phyloP scores from a whole-genome alignment of 225 moss, liverwort and hornwort genomes.

The Marchantia paleacea region DNA sequence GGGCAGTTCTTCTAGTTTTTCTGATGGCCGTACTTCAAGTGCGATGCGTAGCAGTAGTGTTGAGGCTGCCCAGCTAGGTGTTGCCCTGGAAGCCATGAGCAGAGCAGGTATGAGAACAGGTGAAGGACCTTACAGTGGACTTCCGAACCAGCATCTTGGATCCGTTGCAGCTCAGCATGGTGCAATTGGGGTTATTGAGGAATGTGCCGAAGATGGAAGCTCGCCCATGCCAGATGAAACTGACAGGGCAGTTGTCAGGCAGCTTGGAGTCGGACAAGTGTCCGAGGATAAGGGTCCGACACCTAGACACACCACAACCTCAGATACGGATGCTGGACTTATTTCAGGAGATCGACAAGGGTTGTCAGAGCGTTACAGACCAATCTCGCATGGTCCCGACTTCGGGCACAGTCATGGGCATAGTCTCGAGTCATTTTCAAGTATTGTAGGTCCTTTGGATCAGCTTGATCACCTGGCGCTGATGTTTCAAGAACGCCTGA shows the following conservation, averaged over 20 bases:
- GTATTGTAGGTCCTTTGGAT: conserved; percentile 68
- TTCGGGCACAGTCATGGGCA: conserved; percentile 36
- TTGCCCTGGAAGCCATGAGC: conserved; percentile 53
- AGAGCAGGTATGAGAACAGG: conserved; percentile 54
- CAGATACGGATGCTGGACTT: conserved; percentile 39
- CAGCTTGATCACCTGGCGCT: conserved; percentile 84
- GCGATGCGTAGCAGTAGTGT: conserved; percentile 89
- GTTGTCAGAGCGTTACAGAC: conserved; percentile 37
- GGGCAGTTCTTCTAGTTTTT: conserved; percentile 97
- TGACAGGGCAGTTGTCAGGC: conserved; percentile 23
- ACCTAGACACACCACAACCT: conserved; percentile 22
- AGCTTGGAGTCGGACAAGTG: conserved; percentile 16
- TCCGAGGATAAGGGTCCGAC: conserved; percentile 38
- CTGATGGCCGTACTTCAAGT: conserved; percentile 90
- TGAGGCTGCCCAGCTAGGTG: conserved; percentile 73
- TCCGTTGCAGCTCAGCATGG: conserved; percentile 41
- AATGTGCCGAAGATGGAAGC: conserved; percentile 43
- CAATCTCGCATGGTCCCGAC: conserved; percentile 32
- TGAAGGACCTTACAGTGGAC: conserved; percentile 38
- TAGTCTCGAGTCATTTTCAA: conserved; percentile 51
- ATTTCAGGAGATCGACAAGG: conserved; percentile 30
- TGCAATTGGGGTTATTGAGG: conserved; percentile 44
- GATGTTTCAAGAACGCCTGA: conserved; percentile 93
- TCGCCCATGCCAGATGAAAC: conserved; percentile 39
- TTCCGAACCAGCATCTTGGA: conserved; percentile 36